phyloP scores from a whole-genome alignment of 139 green algal genomes.

The Nannochloris sp. region DNA sequence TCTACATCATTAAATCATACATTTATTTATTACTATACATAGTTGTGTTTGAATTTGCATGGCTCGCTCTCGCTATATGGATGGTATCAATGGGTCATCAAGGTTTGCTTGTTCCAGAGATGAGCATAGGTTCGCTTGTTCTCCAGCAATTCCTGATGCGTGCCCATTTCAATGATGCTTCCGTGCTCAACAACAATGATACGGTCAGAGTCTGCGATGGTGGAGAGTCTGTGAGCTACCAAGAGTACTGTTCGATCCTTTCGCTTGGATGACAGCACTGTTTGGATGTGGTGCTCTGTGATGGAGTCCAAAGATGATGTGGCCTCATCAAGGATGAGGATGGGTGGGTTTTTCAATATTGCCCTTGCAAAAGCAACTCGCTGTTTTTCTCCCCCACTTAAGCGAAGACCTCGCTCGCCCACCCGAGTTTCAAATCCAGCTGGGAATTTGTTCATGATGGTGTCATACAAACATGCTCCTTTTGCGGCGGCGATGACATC shows the following conservation, averaged over 20 bases:
- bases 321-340: slow-evolving; percentile 80
- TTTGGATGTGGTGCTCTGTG: slow-evolving; percentile 39
- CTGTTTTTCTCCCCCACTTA: slow-evolving; percentile 75
- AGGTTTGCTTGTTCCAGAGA: slow-evolving; percentile 67
- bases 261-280: slow-evolving; percentile 28
- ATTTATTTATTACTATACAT: no score
- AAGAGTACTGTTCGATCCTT: slow-evolving; percentile 33
- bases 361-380: slow-evolving; percentile 78
- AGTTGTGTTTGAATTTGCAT: no score
- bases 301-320: slow-evolving; percentile 76
- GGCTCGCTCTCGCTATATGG: no score
- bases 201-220: slow-evolving; percentile 37
- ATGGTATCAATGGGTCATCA: no score
- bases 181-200: slow-evolving; percentile 25
- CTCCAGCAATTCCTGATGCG: slow-evolving; percentile 9
- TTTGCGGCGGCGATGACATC: slow-evolving; percentile 49
- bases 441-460: slow-evolving; percentile 66
- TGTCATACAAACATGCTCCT: slow-evolving; percentile 63
- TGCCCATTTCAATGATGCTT: slow-evolving; percentile 4
- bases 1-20: no score
- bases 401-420: slow-evolving; percentile 32
- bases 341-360: slow-evolving; percentile 49
- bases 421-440: slow-evolving; percentile 26
- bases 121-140: slow-evolving; percentile 44
- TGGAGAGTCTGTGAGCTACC: slow-evolving; percentile 50